phyloP scores from a whole-genome alignment of 2,329 filamentous ascomycete species.

The Clonostachys rosea region DNA sequence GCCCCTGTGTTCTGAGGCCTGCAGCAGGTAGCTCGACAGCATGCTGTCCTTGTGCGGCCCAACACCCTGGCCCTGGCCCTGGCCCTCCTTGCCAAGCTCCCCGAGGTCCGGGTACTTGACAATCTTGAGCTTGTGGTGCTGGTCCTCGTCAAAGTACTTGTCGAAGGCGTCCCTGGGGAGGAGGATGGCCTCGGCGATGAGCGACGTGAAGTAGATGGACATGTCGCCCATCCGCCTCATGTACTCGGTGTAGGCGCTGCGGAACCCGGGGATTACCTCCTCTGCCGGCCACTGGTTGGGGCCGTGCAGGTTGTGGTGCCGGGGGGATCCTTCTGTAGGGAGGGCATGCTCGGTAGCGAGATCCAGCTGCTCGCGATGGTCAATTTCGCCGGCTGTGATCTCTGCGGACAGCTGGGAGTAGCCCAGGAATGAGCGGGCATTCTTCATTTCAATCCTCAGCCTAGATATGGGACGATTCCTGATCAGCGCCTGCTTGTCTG shows the following conservation, averaged over 20 bases:
- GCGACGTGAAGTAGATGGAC: slow-evolving; percentile 68
- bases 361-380: slow-evolving; percentile 85
- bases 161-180: slow-evolving; percentile 66
- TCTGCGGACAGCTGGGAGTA: slow-evolving; percentile 64
- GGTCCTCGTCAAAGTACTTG: slow-evolving; percentile 66
- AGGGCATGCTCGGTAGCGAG: slow-evolving; percentile 73
- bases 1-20: slow-evolving; percentile 70
- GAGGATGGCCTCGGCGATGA: slow-evolving; percentile 80
- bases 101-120: slow-evolving; percentile 76
- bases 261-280: slow-evolving; percentile 60
- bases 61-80: slow-evolving; percentile 52
- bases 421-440: slow-evolving; percentile 66
- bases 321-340: slow-evolving; percentile 57
- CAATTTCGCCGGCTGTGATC: slow-evolving; percentile 68
- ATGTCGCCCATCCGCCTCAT: slow-evolving; percentile 71
- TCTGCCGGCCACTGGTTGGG: slow-evolving; percentile 76
- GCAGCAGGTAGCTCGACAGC: slow-evolving; percentile 76
- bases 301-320: slow-evolving; percentile 72
- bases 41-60: slow-evolving; percentile 84
- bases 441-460: slow-evolving; percentile 68
- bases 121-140: slow-evolving; percentile 87
- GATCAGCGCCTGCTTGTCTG: background rate
- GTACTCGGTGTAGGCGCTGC: slow-evolving; percentile 66
- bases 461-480: slow-evolving; percentile 21
- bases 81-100: slow-evolving; percentile 45